Conservation (phyloP, 169 alveolate species). For the Eimeria acervulina region DNA sequence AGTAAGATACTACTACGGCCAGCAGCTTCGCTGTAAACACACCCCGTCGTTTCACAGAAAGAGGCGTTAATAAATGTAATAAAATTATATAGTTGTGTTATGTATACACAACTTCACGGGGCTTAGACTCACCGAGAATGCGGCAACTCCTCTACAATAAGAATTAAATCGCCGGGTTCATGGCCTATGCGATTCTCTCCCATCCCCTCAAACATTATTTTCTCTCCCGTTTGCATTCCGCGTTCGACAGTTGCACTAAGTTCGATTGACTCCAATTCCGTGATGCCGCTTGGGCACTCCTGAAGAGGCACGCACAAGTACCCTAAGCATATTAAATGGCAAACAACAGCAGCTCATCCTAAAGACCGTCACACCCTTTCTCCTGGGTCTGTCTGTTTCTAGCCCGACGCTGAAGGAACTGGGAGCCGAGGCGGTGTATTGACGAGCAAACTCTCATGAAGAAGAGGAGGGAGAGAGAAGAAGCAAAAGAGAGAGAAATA, state of each 20-base stretch:
- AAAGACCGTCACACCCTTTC: too few species aligned
- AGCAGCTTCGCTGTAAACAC: too few species aligned
- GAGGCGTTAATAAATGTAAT: too few species aligned
- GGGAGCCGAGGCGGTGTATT: too few species aligned
- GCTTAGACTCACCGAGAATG: constrained; percentile 71
- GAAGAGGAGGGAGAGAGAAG: background rate
- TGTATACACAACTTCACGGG: too few species aligned
- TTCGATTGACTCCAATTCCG: constrained; percentile 82
- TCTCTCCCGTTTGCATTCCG: constrained; percentile 87
- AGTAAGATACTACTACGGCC: background rate
- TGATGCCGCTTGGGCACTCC: constrained; percentile 88
- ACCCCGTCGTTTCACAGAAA: too few species aligned
- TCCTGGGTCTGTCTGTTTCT: too few species aligned
- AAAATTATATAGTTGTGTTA: too few species aligned
- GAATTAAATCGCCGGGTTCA: constrained; percentile 86
- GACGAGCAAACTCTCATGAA: too few species aligned
- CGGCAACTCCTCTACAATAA: constrained; percentile 85
- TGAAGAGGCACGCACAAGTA: constrained; percentile 18
- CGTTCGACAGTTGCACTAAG: constrained; percentile 85
- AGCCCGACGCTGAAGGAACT: too few species aligned
- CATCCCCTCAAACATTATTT: constrained; percentile 85
- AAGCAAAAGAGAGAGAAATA: background rate
- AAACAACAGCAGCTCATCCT: too few species aligned
- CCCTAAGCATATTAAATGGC: background rate
- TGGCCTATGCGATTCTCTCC: constrained; percentile 86